Conservation (phyloP, 2,329 filamentous ascomycete species). For the Diaporthe sp. region DNA sequence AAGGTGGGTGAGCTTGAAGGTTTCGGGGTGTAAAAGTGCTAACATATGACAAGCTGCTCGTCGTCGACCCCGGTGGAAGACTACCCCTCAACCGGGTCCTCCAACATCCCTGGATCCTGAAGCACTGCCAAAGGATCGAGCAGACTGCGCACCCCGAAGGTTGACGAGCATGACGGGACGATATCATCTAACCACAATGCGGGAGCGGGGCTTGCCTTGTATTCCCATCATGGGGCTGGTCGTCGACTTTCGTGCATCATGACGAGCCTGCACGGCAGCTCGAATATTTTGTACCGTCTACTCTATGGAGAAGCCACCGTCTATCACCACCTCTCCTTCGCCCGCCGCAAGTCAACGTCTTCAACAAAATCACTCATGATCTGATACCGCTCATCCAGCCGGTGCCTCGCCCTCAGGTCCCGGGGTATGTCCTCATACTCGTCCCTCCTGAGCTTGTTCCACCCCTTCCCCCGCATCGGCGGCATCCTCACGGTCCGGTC, state of each 20-base stretch:
- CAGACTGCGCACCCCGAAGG: not conserved
- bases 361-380: slow-evolving; percentile 40
- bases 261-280: not conserved
- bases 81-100: slow-evolving; percentile 8
- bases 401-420: slow-evolving; percentile 41
- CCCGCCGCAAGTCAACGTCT: not conserved
- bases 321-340: slow-evolving; percentile 17
- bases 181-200: no score
- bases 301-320: not conserved
- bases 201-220: not conserved
- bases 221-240: no score
- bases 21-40: not conserved
- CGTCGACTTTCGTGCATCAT: not conserved
- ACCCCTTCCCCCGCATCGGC: slow-evolving; percentile 40
- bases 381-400: slow-evolving; percentile 46
- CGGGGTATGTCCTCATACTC: slow-evolving; percentile 4
- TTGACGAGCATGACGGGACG: not conserved
- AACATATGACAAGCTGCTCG: slow-evolving; percentile 8
- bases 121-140: not conserved
- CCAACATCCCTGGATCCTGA: slow-evolving; percentile 30
- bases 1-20: not conserved
- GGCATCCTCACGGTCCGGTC: slow-evolving; percentile 43
- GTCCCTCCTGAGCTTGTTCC: slow-evolving; percentile 25
- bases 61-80: slow-evolving; percentile 12
- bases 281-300: not conserved